phyloP scores from a whole-genome alignment of 1,284 basidiomycete genomes.

The Wolfiporia cocos region DNA sequence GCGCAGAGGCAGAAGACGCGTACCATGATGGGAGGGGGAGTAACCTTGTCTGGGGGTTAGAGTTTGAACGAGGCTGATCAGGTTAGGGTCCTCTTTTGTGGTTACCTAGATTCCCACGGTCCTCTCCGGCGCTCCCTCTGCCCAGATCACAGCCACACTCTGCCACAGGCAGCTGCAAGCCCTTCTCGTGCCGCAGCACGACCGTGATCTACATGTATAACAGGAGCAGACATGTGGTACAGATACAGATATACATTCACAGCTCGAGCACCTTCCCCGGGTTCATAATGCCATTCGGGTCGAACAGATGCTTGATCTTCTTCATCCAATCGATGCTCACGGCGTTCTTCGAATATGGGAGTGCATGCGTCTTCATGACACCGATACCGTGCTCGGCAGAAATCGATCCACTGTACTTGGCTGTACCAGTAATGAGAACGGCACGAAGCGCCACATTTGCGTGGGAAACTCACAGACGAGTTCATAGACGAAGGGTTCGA shows the following conservation, averaged over 20 bases:
- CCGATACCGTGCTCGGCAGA: slow-evolving; percentile 98
- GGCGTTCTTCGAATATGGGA: slow-evolving; percentile 83
- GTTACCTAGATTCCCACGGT: slow-evolving; percentile 4
- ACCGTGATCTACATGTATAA: slow-evolving; percentile 9
- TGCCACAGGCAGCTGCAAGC: background rate
- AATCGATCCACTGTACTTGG: slow-evolving; percentile 79
- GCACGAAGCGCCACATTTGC: slow-evolving; percentile 3
- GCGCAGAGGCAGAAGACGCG: background rate
- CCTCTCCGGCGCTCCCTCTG: background rate
- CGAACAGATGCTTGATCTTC: slow-evolving; percentile 87
- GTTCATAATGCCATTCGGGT: slow-evolving; percentile 89
- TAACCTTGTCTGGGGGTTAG: slow-evolving; percentile 25
- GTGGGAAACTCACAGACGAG: slow-evolving; percentile 60
- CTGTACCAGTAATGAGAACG: slow-evolving; percentile 25
- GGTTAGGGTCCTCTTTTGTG: slow-evolving; percentile 26
- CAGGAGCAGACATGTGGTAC: background rate
- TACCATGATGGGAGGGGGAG: slow-evolving; percentile 17
- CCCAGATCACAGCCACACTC: background rate
- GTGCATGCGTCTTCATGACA: slow-evolving; percentile 89
- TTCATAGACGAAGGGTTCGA: slow-evolving; percentile 97
- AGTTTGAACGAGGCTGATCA: slow-evolving; percentile 20
- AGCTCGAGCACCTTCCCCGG: slow-evolving; percentile 66
- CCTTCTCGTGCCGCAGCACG: background rate
- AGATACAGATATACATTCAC: background rate
- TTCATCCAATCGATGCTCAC: slow-evolving; percentile 87